phyloP scores from a whole-genome alignment of 23 red algal species.

The Gracilaria caudata region DNA sequence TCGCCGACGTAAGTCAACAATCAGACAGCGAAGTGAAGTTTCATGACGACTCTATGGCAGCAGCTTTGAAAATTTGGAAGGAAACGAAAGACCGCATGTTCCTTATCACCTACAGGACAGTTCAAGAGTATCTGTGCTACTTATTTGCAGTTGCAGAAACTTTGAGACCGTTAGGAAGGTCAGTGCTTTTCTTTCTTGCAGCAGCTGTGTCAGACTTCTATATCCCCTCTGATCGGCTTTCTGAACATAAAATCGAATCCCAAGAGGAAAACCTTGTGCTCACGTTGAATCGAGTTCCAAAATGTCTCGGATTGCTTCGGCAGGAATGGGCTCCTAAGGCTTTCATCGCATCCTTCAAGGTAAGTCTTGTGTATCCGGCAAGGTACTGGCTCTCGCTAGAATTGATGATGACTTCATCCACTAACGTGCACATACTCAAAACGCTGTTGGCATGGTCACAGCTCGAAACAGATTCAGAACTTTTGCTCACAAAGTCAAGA shows the following conservation, averaged over 20 bases:
- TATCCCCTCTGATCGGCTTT: slow-evolving; percentile 50
- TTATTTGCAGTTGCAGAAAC: slow-evolving; percentile 55
- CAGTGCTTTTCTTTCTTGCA: slow-evolving; percentile 79
- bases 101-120: slow-evolving; percentile 68
- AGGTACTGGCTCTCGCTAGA: neutral
- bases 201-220: slow-evolving; percentile 97
- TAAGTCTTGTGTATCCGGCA: slow-evolving; percentile 26
- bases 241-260: slow-evolving; percentile 82
- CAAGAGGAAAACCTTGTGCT: slow-evolving; percentile 36
- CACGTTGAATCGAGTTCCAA: slow-evolving; percentile 69
- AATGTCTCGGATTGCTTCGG: slow-evolving; percentile 68
- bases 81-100: slow-evolving; percentile 25
- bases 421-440: neutral
- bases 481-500: slow-evolving; percentile 50
- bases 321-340: slow-evolving; percentile 82
- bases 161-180: slow-evolving; percentile 21
- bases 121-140: slow-evolving; percentile 76
- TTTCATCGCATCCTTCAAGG: slow-evolving; percentile 89
- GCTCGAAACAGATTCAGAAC: slow-evolving; percentile 82
- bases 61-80: slow-evolving; percentile 5
- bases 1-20: slow-evolving; percentile 11
- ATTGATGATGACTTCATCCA: neutral
- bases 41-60: neutral
- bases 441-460: neutral
- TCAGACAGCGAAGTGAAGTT: slow-evolving; percentile 9